Evolutionary conservation across 805 yeast species (phyloP), one percentile per base, ranked within the genome.

Genomic region (Suhomyces canberraensis): DNA sequence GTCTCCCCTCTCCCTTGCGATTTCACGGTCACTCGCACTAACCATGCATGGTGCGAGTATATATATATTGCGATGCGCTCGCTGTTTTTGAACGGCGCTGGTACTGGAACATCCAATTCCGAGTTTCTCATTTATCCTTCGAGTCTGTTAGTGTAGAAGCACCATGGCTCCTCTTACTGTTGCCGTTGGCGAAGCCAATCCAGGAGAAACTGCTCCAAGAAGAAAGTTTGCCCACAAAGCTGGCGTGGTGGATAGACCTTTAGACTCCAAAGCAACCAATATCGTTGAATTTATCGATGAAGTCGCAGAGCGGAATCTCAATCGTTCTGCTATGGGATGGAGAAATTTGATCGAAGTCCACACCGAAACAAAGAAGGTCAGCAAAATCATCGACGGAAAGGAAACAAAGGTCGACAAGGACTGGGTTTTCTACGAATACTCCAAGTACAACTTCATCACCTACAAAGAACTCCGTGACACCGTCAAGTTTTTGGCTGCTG

Each of bases 191-290:
- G 79, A 78, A 52, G 84, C 86, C 31, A 74, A 74, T 47, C 73
- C 74, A 13, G 87, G 87, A 43, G 93, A 85, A 61, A 83, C 93
- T 22, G 91, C 91, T 8, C 91, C 93, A 49, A 76, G 90, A 66
- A 76, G 89, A 66, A 79, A 73, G 51, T 65, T 65, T 40, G 64
- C 76, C 33, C 71, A 69, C 34, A 71, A 73, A 41, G 71, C 74
- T 11, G 74, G 60, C 0, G 66, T 82, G 5, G 53, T 83, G 31
- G 60, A 58, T 4, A 73, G 79, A 51, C 98, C 98, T 4, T 35
- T 34, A 2, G 86, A 79, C 41, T 71, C 75, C 42, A 76, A 76
- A 36, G 78, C 85, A 41, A 66, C 72, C 36, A 85, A 91, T 4
- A 69, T 88, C 16, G 84, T 79, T 46, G 95, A 87, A 44, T 80